Evolutionary conservation across 2,329 filamentous ascomycete genomes (phyloP).

Genomic region (Phaeophleospora eucalypticola): DNA sequence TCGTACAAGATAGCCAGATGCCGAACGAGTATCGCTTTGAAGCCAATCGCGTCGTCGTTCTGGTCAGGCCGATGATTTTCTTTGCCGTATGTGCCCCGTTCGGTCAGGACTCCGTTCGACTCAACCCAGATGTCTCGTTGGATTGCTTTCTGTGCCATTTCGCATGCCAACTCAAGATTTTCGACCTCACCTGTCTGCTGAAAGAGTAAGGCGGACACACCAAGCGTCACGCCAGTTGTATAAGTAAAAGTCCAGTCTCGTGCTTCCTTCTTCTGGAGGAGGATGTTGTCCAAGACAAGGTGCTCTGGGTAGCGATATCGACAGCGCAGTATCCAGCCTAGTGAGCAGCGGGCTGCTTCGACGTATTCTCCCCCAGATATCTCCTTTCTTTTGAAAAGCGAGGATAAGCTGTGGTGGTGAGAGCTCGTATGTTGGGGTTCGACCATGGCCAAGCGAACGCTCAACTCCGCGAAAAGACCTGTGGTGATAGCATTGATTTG

Average conservation of each 20-base stretch:
- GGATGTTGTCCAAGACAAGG: slow-evolving; percentile 2
- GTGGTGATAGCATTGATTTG: slow-evolving; percentile 12
- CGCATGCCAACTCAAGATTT: background rate
- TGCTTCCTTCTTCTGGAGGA: background rate
- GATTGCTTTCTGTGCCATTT: slow-evolving; percentile 2
- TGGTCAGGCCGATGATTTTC: background rate
- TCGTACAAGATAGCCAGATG: slow-evolving; percentile 1
- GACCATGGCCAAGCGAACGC: background rate
- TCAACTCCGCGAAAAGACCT: slow-evolving; percentile 6
- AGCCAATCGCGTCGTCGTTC: slow-evolving; percentile 2
- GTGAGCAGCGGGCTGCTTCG: background rate
- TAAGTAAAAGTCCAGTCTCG: slow-evolving; percentile 3
- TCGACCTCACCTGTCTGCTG: background rate
- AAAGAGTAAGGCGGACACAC: background rate
- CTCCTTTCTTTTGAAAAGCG: background rate
- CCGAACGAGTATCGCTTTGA: slow-evolving; percentile 1
- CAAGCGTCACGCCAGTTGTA: slow-evolving; percentile 1
- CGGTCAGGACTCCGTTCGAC: slow-evolving; percentile 1
- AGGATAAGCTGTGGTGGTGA: no score
- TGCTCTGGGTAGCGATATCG: background rate
- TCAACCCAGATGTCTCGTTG: background rate
- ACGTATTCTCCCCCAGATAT: background rate
- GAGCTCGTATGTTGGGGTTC: background rate
- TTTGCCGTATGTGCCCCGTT: slow-evolving; percentile 1
- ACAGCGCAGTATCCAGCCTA: slow-evolving; percentile 3